These are phyloP conservation scores for Maudiozyma bulderi DNA, from an alignment of 805 yeast species.

Conservation along the genomic window DNA sequence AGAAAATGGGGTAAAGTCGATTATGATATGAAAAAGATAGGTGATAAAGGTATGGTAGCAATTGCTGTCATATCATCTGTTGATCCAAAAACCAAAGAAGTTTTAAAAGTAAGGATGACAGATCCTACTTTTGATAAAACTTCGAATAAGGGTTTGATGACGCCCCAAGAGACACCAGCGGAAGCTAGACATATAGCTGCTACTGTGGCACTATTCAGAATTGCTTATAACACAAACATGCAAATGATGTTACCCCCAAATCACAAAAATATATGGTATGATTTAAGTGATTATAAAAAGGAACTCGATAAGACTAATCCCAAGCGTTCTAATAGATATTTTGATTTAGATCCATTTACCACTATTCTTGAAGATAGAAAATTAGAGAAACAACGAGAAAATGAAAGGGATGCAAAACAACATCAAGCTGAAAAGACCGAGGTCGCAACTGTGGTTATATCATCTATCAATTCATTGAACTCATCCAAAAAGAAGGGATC, in stretches of 20 bases:
- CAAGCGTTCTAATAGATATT: conserved; percentile 40
- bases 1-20: conserved; percentile 82
- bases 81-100: conserved; percentile 73
- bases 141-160: conserved; percentile 41
- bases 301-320: conserved; percentile 38
- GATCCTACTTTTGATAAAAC: conserved; percentile 33
- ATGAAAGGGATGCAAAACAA: conserved; percentile 37
- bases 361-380: conserved; percentile 52
- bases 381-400: conserved; percentile 32
- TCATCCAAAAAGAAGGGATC: neutral
- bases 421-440: conserved; percentile 44
- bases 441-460: conserved; percentile 39
- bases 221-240: conserved; percentile 72
- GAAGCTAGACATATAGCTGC: conserved; percentile 91
- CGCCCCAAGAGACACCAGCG: conserved; percentile 68
- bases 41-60: conserved; percentile 52
- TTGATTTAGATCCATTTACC: conserved; percentile 68
- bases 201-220: conserved; percentile 71
- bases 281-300: conserved; percentile 53
- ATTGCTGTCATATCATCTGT: conserved; percentile 56
- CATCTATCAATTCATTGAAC: conserved; percentile 10
- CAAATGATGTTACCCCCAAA: conserved; percentile 81
- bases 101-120: conserved; percentile 44
- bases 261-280: conserved; percentile 71
- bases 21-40: conserved; percentile 53